Conservation (phyloP, 2,329 filamentous ascomycete genomes). For the Grosmannia serpens region DNA sequence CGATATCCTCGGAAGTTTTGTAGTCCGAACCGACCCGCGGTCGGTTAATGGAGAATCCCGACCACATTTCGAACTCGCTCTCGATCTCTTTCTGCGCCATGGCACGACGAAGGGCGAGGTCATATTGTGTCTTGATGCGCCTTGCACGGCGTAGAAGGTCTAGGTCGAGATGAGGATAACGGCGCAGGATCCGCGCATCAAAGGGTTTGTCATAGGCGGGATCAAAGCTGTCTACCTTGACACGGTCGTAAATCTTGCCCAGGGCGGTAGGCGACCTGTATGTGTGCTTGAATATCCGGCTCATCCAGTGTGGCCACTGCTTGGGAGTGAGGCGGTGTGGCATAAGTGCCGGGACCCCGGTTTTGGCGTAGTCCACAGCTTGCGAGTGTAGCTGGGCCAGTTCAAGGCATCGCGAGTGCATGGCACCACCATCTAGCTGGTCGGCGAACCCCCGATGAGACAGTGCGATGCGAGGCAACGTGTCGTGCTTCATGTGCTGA, state of each 20-base stretch:
- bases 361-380: constrained; percentile 92
- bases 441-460: constrained; percentile 76
- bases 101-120: constrained; percentile 61
- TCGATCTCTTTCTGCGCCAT: constrained; percentile 75
- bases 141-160: constrained; percentile 47
- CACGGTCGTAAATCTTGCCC: constrained; percentile 71
- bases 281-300: constrained; percentile 43
- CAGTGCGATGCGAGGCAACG: constrained; percentile 65
- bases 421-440: constrained; percentile 46
- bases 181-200: constrained; percentile 59
- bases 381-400: constrained; percentile 75
- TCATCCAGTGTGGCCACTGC: constrained; percentile 80
- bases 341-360: constrained; percentile 66
- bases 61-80: constrained; percentile 89
- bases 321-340: constrained; percentile 44
- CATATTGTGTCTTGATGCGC: constrained; percentile 65
- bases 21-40: constrained; percentile 65
- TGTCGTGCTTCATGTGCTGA: constrained; percentile 84
- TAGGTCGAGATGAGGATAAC: constrained; percentile 41
- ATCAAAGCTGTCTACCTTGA: constrained; percentile 54
- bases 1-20: constrained; percentile 77
- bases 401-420: constrained; percentile 54
- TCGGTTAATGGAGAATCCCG: constrained; percentile 69
- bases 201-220: constrained; percentile 65
- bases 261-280: constrained; percentile 64